Base-by-base conservation (phyloP, 106 monocot genomes). In the Cymbidium sinense region DNA sequence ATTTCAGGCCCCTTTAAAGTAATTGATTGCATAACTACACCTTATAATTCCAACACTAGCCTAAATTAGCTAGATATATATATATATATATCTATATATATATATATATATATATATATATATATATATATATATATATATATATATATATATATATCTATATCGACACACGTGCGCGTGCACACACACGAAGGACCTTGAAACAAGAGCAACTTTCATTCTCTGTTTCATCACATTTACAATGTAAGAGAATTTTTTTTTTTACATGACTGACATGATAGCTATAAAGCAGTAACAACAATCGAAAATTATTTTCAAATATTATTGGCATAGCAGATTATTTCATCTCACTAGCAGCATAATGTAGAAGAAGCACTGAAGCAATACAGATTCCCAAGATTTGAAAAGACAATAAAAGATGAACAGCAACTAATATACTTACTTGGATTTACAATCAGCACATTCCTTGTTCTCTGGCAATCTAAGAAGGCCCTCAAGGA, bases 401-500 rank as follows among this genome's bases (percentile, higher is more conserved):
- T 62, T 62, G 18, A 25, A 69, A 37, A 9, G n/a, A 72, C 20
- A 72, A 21, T 5, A n/a, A 72, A 72, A 39, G 39, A 21, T 41
- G 37, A 72, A 37, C 71, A n/a, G 20, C 20, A 72, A 25, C 23
- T 21, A 12, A 73, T 62, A 50, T 52, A 78, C 85, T 47, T 80
- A 89, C 89, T 87, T 89, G 70, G 75, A 39, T 82, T 89, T 89
- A 84, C 89, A 89, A 77, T 89, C 89, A 39, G 89, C 89, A 80
- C 89, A 89, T 77, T 84, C 82, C 73, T 78, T 89, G 76, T 89
- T 89, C 64, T 84, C 86, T 61, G 89, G 89, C 80, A 86, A 81
- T 80, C 82, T 89, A 70, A 89, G 86, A 79, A 89, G 89, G 64
- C 86, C 89, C 28, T 89, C 89, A 25, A 89, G 27, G 76, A 89